phyloP scores from a whole-genome alignment of 2,329 filamentous ascomycete genomes.

The Colletotrichum zoysiae region DNA sequence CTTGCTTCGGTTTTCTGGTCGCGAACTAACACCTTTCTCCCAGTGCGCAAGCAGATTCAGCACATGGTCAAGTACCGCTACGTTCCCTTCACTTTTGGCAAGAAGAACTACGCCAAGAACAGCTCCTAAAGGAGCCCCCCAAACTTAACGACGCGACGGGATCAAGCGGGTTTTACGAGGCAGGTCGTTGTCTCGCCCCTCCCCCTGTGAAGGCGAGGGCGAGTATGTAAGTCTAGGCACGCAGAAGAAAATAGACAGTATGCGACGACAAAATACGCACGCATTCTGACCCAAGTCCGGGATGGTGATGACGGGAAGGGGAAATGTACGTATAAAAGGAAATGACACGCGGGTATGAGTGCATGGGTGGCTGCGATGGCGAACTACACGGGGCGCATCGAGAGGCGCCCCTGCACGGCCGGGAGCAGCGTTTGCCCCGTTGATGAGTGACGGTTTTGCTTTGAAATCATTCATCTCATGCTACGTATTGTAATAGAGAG shows the following conservation, averaged over 20 bases:
- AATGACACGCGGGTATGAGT: slow-evolving; percentile 27
- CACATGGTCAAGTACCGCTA: slow-evolving; percentile 99
- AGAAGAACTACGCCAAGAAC: slow-evolving; percentile 81
- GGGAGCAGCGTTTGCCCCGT: slow-evolving; percentile 31
- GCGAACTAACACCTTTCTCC: slow-evolving; percentile 18
- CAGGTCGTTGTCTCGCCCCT: slow-evolving; percentile 7
- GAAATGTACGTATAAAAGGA: slow-evolving; percentile 36
- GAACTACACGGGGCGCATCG: slow-evolving; percentile 36
- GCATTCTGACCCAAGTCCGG: slow-evolving; percentile 16
- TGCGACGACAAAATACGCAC: slow-evolving; percentile 20
- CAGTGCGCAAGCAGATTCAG: slow-evolving; percentile 99
- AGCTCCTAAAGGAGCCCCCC: slow-evolving; percentile 55
- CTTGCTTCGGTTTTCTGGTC: slow-evolving; percentile 6
- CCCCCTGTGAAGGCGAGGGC: background rate
- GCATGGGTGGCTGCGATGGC: slow-evolving; percentile 36
- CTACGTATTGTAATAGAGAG: slow-evolving; percentile 38
- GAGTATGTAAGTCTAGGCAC: slow-evolving; percentile 34
- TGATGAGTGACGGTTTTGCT: slow-evolving; percentile 38
- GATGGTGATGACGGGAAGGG: slow-evolving; percentile 27
- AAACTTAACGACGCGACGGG: slow-evolving; percentile 25
- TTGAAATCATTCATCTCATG: slow-evolving; percentile 39
- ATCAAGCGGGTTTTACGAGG: slow-evolving; percentile 6
- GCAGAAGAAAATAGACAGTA: slow-evolving; percentile 34
- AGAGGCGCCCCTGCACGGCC: slow-evolving; percentile 25
- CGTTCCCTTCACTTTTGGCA: slow-evolving; percentile 92